These are phyloP conservation scores for Cronartium ribicola DNA, from an alignment of 1,284 basidiomycete genomes.

Conservation along the genomic window DNA sequence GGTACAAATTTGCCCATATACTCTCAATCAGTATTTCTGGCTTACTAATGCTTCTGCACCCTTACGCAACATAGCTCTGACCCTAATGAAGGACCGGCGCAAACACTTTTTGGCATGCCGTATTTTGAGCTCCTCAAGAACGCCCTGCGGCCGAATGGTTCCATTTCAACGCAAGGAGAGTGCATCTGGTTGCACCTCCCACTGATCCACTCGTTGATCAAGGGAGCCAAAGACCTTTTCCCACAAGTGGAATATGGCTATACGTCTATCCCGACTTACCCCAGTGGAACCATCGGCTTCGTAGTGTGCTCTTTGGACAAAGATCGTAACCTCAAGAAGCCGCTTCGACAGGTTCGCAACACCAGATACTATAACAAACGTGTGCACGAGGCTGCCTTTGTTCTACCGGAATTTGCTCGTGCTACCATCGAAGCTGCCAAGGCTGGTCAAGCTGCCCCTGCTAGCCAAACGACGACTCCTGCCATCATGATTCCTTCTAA, in stretches of 20 bases:
- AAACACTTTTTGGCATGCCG: slow-evolving; percentile 89
- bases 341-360: slow-evolving; percentile 64
- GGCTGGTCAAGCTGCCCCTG: slow-evolving; percentile 61
- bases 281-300: slow-evolving; percentile 95
- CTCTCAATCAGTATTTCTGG: neutral
- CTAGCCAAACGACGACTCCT: slow-evolving; percentile 26
- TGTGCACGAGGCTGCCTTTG: slow-evolving; percentile 78
- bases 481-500: slow-evolving; percentile 44
- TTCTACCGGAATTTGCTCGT: slow-evolving; percentile 85
- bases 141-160: slow-evolving; percentile 81
- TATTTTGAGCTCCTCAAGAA: slow-evolving; percentile 93
- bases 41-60: neutral
- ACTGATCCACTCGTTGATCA: slow-evolving; percentile 74
- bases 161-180: slow-evolving; percentile 95
- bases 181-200: slow-evolving; percentile 91
- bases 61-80: slow-evolving; percentile 60
- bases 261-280: slow-evolving; percentile 94
- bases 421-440: slow-evolving; percentile 56
- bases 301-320: slow-evolving; percentile 79
- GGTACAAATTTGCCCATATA: neutral
- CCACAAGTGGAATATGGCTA: slow-evolving; percentile 83
- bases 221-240: slow-evolving; percentile 74
- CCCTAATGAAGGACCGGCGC: slow-evolving; percentile 85
- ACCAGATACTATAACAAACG: slow-evolving; percentile 82
- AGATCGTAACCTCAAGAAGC: slow-evolving; percentile 65